Evolutionary conservation across 129 eudicot genomes (phyloP), one percentile per base, ranked within the genome.

Genomic region (Pseudognaphalium luteoalbum): DNA sequence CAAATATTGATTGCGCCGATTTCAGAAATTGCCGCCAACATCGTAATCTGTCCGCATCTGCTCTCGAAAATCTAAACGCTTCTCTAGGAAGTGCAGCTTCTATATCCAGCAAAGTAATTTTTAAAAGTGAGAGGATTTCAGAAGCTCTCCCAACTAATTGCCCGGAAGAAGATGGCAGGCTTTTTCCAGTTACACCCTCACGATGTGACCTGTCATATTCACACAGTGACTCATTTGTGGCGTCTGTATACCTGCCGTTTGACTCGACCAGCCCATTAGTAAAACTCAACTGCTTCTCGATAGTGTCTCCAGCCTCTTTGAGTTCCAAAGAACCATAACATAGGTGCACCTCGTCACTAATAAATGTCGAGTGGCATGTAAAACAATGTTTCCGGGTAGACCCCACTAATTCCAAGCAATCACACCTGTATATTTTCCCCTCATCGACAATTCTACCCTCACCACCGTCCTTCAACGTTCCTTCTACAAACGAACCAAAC

Each of bases 11-110:
- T 63, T 58, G 78, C 15, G 97, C 92, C 75, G 88, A 84, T 87
- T 91, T 95, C 44, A 89, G 82, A 82, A 84, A 95, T 3, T 68
- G 86, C 68, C 90, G 95, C 99, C 97, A 95, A 47, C 76, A 82
- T 64, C 85, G 63, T 84, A 95, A 85, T 69, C 77, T 86, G 34
- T 85, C 85, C 0, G 44, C 47, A 39, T 64, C 57, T 51, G 77
- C 80, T 85, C 93, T 86, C 3, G 92, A 91, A 14, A 76, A 72
- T 76, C 96, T 85, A 68, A 91, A 69, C 71, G 95, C 90, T 73
- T 85, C 96, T 60, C 84, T 84, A 6, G 96, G 91, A 61, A 95
- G 78, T 21, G 96, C 95, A 58, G 95, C 93, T 77, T 95, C 99
- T 74, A 89, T 86, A 75, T 95, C 99, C 37, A 95, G 91, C 74